A percentile compares a stretch with the other conserved stretches of the same genome.
Evolutionary conservation across 148 eudicot genomes (phyloP).

Genomic region (Silene uniflora): DNA sequence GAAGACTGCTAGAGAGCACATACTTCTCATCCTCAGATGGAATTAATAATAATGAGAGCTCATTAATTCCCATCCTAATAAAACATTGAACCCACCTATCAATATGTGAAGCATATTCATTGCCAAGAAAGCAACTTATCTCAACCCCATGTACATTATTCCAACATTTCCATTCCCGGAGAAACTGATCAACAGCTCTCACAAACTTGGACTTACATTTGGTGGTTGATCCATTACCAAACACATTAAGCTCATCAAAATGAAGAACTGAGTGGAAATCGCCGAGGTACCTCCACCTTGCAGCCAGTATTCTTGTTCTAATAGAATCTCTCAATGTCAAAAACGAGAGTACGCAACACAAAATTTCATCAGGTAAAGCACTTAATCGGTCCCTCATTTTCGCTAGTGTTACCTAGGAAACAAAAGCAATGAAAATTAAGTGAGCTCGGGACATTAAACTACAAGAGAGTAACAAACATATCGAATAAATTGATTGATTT

Average conservation of each 20-base stretch:
- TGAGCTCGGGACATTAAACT: no score
- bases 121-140: background rate
- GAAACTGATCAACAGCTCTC: constrained; percentile 9
- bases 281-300: background rate
- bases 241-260: constrained; percentile 2
- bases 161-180: background rate
- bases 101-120: no score
- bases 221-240: background rate
- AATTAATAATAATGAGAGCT: no score
- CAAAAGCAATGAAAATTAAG: no score
- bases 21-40: no score
- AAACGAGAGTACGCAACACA: constrained; percentile 2
- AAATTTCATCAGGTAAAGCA: constrained; percentile 11
- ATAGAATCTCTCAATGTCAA: constrained; percentile 1
- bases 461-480: no score
- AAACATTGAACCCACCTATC: no score
- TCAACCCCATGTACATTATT: background rate
- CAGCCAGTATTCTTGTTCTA: background rate
- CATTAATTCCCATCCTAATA: no score
- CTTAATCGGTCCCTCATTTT: background rate
- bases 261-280: constrained; percentile 7
- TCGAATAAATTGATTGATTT: no score
- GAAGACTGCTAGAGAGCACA: background rate
- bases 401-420: no score
- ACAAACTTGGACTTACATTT: background rate